Evolutionary conservation across 1,284 basidiomycete species (phyloP), one percentile per base, ranked within the genome.

Genomic region (Neolentinus lepideus): DNA sequence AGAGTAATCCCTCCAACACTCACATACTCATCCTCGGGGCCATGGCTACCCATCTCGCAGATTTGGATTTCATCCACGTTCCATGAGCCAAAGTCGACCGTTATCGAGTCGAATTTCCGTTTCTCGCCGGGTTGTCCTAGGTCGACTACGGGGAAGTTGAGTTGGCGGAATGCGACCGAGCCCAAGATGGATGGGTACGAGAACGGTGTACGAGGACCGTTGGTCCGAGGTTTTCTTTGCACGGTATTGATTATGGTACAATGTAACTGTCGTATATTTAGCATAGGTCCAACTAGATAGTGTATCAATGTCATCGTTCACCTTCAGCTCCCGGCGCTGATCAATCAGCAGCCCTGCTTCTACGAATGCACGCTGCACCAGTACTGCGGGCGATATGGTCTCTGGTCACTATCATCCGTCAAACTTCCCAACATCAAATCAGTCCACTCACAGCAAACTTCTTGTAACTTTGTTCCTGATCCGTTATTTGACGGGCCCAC

Each of bases 211-310:
- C 73, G 66, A 1, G 64, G 66, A 16, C 64, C 60, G 0, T 64
- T 60, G 11, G 62, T 58, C 26, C 56, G 66, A 3, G 78, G 76
- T 59, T 71, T 77, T 54, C 84, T 79, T 63, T 85, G 70, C 29
- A 70, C 73, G 0, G 85, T 82, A 61, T 86, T 87, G 57, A 86
- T 63, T 22, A 88, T 64, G 0, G 86, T 88, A 67, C 85, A 88
- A 60, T 88, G 87, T 14, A 88, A 69, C 85, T 86, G 52, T 55
- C 38, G 9, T 24, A 46, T 29, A 31, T n/a, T 29, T 48, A 21
- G 33, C 36, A 43, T 6, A n/a, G n/a, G 38, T 12, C 12, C 6
- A 6, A 31, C 6, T n/a, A n/a, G n/a, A n/a, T 12, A 31, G 10
- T 14, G 38, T 12, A 46, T n/a, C 45, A 26, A 51, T 46, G 33